Evolutionary conservation across 116 monocot genomes (phyloP).

Genomic region (Phalaenopsis hybrid): DNA sequence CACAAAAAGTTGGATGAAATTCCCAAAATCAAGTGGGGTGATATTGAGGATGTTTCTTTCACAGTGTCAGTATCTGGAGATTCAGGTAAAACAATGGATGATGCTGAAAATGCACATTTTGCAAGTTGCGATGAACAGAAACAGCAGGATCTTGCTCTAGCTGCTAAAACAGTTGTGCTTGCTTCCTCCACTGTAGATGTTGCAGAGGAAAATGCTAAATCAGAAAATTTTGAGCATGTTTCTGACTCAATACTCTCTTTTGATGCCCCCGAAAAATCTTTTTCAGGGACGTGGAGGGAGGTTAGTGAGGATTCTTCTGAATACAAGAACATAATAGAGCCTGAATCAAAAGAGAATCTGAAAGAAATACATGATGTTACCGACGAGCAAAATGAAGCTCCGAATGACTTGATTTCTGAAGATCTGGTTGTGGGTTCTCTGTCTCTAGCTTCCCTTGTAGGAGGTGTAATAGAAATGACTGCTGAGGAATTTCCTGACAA

Average conservation of each 20-base stretch:
- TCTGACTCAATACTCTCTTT: constrained; percentile 21
- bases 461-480: constrained; percentile 3
- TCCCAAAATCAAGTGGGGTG: constrained; percentile 56
- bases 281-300: constrained; percentile 19
- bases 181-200: constrained; percentile 5
- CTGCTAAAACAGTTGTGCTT: constrained; percentile 8
- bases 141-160: constrained; percentile 4
- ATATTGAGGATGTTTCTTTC: constrained; percentile 44
- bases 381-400: constrained; percentile 7
- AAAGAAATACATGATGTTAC: constrained; percentile 9
- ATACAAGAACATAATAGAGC: constrained; percentile 7
- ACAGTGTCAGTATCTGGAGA: constrained; percentile 8
- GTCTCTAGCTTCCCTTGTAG: constrained; percentile 3
- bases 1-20: constrained; percentile 19
- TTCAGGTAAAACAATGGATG: constrained; percentile 10
- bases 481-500: not conserved
- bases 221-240: constrained; percentile 27
- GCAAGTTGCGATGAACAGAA: constrained; percentile 12
- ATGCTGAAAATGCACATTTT: constrained; percentile 5
- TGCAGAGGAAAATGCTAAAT: constrained; percentile 9
- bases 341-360: constrained; percentile 10
- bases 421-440: not conserved
- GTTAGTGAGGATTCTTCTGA: constrained; percentile 29
- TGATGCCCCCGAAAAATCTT: constrained; percentile 20
- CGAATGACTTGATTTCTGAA: constrained; percentile 8